These are phyloP conservation scores for Vachellia pachyceras DNA, from an alignment of 306 rosid genomes.

Conservation along the genomic window DNA sequence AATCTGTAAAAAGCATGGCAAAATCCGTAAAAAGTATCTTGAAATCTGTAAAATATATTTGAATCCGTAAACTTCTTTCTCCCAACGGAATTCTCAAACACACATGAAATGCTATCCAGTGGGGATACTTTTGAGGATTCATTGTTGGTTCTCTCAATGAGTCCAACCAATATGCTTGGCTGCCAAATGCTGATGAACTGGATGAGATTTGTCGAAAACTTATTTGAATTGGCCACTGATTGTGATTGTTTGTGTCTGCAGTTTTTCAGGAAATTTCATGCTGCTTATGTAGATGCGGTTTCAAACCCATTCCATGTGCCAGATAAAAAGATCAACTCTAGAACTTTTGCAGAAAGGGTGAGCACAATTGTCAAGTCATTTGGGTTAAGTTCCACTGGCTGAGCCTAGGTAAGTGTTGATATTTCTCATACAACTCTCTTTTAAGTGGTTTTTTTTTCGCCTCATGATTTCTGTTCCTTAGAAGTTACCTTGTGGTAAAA, in stretches of 20 bases:
- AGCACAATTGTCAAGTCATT: conserved; percentile 93
- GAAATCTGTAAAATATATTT: too few species aligned
- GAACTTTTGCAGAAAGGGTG: conserved; percentile 85
- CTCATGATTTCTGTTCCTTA: neutral
- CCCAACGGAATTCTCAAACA: too few species aligned
- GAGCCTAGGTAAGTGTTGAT: conserved; percentile 39
- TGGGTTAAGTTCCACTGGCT: conserved; percentile 71
- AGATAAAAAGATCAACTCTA: conserved; percentile 91
- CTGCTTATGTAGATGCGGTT: conserved; percentile 78
- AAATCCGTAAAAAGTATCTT: too few species aligned
- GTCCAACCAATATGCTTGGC: conserved; percentile 16
- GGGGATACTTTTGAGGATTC: neutral
- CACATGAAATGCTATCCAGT: too few species aligned
- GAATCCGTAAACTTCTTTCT: too few species aligned
- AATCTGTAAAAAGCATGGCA: too few species aligned
- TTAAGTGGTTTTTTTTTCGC: neutral
- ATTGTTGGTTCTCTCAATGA: neutral
- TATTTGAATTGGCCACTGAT: conserved; percentile 15
- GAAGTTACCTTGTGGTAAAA: neutral
- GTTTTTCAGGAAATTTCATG: conserved; percentile 80
- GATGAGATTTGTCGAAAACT: neutral
- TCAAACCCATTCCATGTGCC: conserved; percentile 78
- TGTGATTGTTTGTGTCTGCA: conserved; percentile 38
- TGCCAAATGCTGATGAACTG: neutral
- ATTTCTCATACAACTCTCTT: neutral